Base-by-base conservation (phyloP, 768 basidiomycete genomes). In the Termitomyces sp. region DNA sequence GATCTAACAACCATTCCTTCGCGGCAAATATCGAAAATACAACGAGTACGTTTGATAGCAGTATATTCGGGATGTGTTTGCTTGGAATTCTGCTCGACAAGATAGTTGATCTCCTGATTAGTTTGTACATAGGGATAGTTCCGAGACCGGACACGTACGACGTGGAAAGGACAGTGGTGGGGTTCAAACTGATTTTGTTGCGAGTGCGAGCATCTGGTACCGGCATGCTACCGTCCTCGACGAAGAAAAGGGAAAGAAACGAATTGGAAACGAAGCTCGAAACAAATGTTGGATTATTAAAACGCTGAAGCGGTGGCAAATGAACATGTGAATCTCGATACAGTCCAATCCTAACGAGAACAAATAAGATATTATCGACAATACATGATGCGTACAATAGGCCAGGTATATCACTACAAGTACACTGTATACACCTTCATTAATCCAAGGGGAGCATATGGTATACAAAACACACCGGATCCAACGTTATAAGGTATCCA, bases 131-230 rank as follows among this genome's bases (percentile, higher is more conserved):
- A 37, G 32, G 27, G 5, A 32, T 43, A 36, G 42, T 58, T 48
- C 39, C 42, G 44, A 32, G 14, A 47, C 46, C 42, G 27, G 50
- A 52, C 46, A 76, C 83, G 60, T 73, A 85, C 79, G 85, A 83
- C 30, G 74, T 77, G 8, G 82, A 76, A 46, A 84, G 66, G n/a
- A 84, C 74, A 64, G 73, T 81, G 26, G 79, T 73, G 52, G 84
- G 82, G 62, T 79, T 83, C 65, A 87, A 68, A 64, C 82, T 82
- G 50, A 87, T 85, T 75, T 82, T 87, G 64, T 75, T 82, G 63
- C 86, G 80, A 57, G 83, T 85, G 68, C 82, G 80, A 62, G 85
- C 85, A 82, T 87, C 85, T 68, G 84, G 85, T 55, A 73, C 81
- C 71, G 84, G 79, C 85, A 86, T 85, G 62, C 71, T 74, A 62